Conservation (phyloP, 139 green algal species). For the Eudorina sp. region DNA sequence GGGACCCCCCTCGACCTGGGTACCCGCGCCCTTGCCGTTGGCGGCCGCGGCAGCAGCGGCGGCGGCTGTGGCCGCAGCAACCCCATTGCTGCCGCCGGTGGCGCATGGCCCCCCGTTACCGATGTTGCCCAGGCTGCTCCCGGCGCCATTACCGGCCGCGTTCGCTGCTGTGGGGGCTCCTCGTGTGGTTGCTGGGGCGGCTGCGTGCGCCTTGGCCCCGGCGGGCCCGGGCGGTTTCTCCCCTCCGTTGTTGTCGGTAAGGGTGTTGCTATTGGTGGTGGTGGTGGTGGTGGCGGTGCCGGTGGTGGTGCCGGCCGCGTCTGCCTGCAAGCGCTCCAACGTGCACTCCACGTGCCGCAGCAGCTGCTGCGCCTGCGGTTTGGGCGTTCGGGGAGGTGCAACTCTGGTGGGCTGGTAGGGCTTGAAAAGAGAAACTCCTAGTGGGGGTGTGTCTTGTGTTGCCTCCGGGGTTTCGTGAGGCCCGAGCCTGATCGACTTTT, state of each 20-base stretch:
- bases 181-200: not conserved
- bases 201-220: not conserved
- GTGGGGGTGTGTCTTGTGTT: too few species aligned
- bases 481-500: too few species aligned
- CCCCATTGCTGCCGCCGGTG: not conserved
- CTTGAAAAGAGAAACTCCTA: too few species aligned
- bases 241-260: not conserved
- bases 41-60: not conserved
- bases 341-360: constrained; percentile 36
- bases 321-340: constrained; percentile 10
- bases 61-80: not conserved
- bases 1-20: not conserved
- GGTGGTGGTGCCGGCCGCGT: not conserved
- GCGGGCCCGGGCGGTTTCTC: too few species aligned
- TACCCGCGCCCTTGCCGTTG: not conserved
- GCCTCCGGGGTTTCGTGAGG: too few species aligned
- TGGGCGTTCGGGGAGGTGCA: not conserved
- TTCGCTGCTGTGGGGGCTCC: too few species aligned
- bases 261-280: not conserved
- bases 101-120: not conserved
- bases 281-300: not conserved
- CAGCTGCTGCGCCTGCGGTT: constrained; percentile 60
- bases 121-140: not conserved
- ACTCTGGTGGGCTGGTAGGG: too few species aligned
- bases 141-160: not conserved